Percentiles rank a stretch among this genome's conserved stretches.
These are phyloP conservation scores for Rhynchospora breviuscula DNA, from an alignment of 176 grass and related monocot species.

Conservation along the genomic window DNA sequence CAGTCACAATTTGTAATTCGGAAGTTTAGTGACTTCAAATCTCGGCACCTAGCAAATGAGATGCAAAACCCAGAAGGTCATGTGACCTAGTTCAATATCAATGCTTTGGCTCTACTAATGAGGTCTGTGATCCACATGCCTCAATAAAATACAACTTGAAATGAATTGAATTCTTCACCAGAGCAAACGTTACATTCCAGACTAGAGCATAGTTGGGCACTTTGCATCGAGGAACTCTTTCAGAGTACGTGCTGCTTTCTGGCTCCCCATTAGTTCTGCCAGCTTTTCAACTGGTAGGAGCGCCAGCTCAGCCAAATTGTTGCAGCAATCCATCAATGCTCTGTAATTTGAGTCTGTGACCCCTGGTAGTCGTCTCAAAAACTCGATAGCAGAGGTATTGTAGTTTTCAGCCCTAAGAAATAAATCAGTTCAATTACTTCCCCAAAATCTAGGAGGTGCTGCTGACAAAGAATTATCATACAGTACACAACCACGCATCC, in stretches of 20 bases:
- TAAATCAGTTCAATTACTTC: constrained; percentile 2
- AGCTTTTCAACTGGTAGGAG: constrained; percentile 69
- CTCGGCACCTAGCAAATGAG: background rate
- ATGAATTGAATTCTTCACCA: background rate
- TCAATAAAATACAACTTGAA: background rate
- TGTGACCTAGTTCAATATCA: background rate
- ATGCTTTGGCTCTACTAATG: background rate
- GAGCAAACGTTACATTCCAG: constrained; percentile 50
- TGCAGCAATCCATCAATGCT: constrained; percentile 76
- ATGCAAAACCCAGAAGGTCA: background rate
- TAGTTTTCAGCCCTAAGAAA: constrained; percentile 75
- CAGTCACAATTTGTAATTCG: background rate
- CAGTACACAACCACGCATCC: background rate
- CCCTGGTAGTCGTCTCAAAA: constrained; percentile 80
- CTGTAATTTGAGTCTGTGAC: constrained; percentile 88
- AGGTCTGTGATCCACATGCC: background rate
- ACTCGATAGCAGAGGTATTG: constrained; percentile 92
- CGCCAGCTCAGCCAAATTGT: constrained; percentile 71
- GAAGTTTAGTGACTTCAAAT: background rate
- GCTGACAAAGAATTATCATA: background rate
- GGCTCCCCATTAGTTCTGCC: constrained; percentile 64
- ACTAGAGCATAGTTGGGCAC: constrained; percentile 69
- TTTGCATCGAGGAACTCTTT: constrained; percentile 96
- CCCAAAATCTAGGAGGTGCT: background rate
- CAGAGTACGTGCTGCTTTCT: constrained; percentile 68